These are phyloP conservation scores for Chondrus crispus DNA, from an alignment of 23 red algal genomes.

Conservation along the genomic window DNA sequence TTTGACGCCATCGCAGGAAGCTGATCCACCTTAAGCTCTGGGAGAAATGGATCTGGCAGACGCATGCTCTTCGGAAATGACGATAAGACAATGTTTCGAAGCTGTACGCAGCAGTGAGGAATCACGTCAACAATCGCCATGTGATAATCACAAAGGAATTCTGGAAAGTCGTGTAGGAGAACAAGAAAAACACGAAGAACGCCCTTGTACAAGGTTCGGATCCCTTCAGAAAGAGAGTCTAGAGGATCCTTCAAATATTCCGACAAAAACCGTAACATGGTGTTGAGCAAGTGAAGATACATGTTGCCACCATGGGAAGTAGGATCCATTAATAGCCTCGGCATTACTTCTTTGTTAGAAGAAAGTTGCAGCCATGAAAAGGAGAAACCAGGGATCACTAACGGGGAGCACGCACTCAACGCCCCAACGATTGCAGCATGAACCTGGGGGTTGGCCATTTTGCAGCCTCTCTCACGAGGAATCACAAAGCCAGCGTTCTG, in stretches of 20 bases:
- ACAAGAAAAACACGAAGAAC: constrained; percentile 79
- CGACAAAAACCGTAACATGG: constrained; percentile 77
- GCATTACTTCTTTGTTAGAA: constrained; percentile 70
- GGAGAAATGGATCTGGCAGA: constrained; percentile 91
- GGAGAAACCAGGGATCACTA: constrained; percentile 71
- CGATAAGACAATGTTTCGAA: constrained; percentile 88
- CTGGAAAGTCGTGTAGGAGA: constrained; percentile 96
- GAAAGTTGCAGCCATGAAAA: constrained; percentile 92
- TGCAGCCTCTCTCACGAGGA: not conserved
- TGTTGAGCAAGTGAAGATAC: constrained; percentile 72
- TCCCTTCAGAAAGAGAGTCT: constrained; percentile 29
- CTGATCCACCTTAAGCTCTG: constrained; percentile 79
- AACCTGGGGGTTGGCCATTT: constrained; percentile 53
- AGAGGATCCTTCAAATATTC: constrained; percentile 42
- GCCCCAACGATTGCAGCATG: constrained; percentile 44
- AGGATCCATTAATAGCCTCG: constrained; percentile 56
- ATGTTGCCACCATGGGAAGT: constrained; percentile 60
- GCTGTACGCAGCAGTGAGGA: constrained; percentile 79
- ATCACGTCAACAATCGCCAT: constrained; percentile 77
- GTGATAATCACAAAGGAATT: constrained; percentile 87
- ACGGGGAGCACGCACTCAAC: constrained; percentile 67
- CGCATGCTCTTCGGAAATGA: constrained; percentile 89
- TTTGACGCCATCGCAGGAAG: constrained; percentile 70
- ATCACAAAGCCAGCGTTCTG: not conserved
- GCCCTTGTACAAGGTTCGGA: constrained; percentile 84